A percentile compares a stretch with the other conserved stretches of the same genome.
phyloP scores from a whole-genome alignment of 441 rosid genomes.

The Theobroma grandiflorum region DNA sequence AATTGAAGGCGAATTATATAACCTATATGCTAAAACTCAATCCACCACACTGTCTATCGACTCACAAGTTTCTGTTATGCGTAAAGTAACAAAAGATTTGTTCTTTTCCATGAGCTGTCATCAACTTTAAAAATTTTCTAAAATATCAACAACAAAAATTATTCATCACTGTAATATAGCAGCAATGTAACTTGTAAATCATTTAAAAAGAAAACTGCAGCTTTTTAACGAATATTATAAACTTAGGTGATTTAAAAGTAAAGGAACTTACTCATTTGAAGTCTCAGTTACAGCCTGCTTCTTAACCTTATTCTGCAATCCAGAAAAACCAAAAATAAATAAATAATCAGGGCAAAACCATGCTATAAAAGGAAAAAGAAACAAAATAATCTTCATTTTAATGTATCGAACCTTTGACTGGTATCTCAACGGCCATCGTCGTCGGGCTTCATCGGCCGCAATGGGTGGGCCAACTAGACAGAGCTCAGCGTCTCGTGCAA shows the following conservation, averaged over 20 bases:
- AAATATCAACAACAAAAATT: no score
- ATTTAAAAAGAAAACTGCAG: background rate
- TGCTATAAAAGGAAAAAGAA: background rate
- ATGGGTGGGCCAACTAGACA: constrained; percentile 10
- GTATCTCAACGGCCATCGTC: constrained; percentile 17
- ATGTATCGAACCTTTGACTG: background rate
- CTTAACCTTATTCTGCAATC: constrained; percentile 12
- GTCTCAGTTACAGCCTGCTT: background rate
- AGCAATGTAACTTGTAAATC: background rate
- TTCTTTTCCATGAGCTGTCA: background rate
- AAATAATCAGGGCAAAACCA: background rate
- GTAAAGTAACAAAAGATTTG: background rate
- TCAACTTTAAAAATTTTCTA: no score
- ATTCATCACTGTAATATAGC: background rate
- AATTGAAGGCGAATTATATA: background rate
- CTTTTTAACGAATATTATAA: background rate
- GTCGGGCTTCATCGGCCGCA: background rate
- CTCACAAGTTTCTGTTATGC: background rate
- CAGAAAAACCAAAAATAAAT: background rate
- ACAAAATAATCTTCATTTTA: background rate
- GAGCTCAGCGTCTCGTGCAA: constrained; percentile 7
- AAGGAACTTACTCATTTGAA: constrained; percentile 19
- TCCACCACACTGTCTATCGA: background rate
- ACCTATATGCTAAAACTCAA: background rate
- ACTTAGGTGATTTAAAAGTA: background rate